Percentiles rank a stretch among this genome's conserved stretches.
Conservation (phyloP, 2,329 filamentous ascomycete species). For the Epichloe amarillans region DNA sequence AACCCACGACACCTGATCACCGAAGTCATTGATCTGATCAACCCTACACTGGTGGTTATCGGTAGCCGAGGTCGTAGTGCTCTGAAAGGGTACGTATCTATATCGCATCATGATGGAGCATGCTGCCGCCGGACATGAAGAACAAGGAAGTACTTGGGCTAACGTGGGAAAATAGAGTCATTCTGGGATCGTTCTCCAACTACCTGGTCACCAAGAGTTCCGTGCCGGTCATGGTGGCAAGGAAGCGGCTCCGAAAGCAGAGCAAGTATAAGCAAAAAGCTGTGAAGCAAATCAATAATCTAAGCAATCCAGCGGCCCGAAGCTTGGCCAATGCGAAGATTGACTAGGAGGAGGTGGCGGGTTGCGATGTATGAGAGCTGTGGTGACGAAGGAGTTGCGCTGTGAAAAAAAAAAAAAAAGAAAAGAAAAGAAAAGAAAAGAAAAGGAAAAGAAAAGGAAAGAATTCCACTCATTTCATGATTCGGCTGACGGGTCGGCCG, state of each 20-base stretch:
- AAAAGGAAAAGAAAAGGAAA: too few species aligned
- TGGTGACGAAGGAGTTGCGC: background rate
- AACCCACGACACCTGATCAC: conserved; percentile 92
- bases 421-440: too few species aligned
- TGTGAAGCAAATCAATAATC: conserved; percentile 67
- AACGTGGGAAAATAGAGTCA: conserved; percentile 44
- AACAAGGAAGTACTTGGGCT: background rate
- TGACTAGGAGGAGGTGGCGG: conserved; percentile 35
- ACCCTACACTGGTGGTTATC: conserved; percentile 83
- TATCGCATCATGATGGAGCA: background rate
- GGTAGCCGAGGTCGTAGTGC: conserved; percentile 85
- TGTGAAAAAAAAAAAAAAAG: too few species aligned
- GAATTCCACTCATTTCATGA: too few species aligned
- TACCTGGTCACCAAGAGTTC: conserved; percentile 95
- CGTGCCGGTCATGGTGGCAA: conserved; percentile 93
- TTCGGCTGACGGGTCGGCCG: background rate
- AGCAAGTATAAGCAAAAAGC: conserved; percentile 60
- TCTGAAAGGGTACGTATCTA: conserved; percentile 64
- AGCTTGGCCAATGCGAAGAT: conserved; percentile 62
- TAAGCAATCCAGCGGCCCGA: conserved; percentile 54
- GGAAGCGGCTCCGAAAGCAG: conserved; percentile 80
- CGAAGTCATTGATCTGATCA: conserved; percentile 88
- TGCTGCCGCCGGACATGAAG: background rate
- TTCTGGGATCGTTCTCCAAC: conserved; percentile 92
- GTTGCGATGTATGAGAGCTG: background rate